These are phyloP conservation scores for Chlamydomonas incerta DNA, from an alignment of 139 green algal species.

Conservation along the genomic window DNA sequence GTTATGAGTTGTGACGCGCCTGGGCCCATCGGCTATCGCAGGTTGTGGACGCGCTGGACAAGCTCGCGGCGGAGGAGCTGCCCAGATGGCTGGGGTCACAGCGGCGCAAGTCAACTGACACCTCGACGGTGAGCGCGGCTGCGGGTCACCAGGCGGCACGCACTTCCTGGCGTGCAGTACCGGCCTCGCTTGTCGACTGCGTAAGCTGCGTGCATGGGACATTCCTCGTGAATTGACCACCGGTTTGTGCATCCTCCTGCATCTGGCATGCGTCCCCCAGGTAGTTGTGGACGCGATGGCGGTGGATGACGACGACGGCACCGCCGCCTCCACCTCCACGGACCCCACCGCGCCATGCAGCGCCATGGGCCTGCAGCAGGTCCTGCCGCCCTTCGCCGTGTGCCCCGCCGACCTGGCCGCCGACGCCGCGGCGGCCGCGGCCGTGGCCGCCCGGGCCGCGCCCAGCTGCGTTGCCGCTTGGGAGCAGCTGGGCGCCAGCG, in stretches of 20 bases:
- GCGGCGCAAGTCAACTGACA: slow-evolving; percentile 49
- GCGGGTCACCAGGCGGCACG: no score
- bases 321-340: no score
- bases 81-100: slow-evolving; percentile 48
- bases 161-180: no score
- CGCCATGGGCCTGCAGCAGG: neutral
- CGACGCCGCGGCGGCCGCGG: neutral
- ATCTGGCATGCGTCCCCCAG: no score
- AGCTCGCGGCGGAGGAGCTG: slow-evolving; percentile 31
- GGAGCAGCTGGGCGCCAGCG: neutral
- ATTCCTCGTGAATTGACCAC: no score
- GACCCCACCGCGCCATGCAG: no score
- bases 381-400: neutral
- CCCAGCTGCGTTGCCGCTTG: neutral
- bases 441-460: neutral
- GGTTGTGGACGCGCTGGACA: neutral
- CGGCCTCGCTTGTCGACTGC: no score
- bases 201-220: no score
- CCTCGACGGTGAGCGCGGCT: no score
- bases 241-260: no score
- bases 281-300: neutral
- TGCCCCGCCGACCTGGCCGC: neutral
- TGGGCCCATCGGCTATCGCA: no score
- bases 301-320: neutral
- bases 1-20: no score